Evolutionary conservation across 148 eudicot genomes (phyloP).

Genomic region (Fallopia convolvulus): DNA sequence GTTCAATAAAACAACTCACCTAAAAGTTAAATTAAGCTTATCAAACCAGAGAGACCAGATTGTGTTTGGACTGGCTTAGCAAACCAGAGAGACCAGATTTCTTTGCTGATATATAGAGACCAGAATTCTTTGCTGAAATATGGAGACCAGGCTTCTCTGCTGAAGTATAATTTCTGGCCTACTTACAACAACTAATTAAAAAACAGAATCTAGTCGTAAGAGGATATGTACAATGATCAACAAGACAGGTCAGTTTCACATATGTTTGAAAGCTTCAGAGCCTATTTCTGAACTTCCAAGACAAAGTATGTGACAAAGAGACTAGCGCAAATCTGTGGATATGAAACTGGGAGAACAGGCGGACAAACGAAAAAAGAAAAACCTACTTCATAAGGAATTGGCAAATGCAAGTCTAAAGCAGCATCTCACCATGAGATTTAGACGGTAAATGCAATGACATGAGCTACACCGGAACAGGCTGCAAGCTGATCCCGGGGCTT

Average conservation of each 20-base stretch:
- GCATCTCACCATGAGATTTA: conserved; percentile 8
- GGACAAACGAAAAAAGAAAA: neutral
- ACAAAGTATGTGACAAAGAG: conserved; percentile 5
- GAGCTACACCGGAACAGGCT: neutral
- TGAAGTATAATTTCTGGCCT: neutral
- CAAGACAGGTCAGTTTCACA: conserved; percentile 3
- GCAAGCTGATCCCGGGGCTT: conserved; percentile 1
- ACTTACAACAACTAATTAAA: neutral
- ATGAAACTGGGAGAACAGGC: neutral
- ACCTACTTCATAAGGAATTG: neutral
- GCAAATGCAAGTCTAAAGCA: conserved; percentile 2
- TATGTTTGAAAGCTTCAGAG: conserved; percentile 4
- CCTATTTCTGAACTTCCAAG: conserved; percentile 8
- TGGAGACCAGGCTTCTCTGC: neutral
- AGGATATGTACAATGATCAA: conserved; percentile 10
- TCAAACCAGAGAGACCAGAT: too few species aligned
- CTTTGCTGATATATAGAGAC: neutral
- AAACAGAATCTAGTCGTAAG: neutral
- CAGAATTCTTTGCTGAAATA: neutral
- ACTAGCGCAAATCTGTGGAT: conserved; percentile 4
- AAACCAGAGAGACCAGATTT: neutral
- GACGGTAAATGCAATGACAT: conserved; percentile 10
- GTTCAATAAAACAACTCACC: neutral
- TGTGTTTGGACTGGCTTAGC: too few species aligned
- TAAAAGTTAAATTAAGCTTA: neutral